Base-by-base conservation (phyloP, 2,329 filamentous ascomycete species). In the Acephala macrosclerotiorum region DNA sequence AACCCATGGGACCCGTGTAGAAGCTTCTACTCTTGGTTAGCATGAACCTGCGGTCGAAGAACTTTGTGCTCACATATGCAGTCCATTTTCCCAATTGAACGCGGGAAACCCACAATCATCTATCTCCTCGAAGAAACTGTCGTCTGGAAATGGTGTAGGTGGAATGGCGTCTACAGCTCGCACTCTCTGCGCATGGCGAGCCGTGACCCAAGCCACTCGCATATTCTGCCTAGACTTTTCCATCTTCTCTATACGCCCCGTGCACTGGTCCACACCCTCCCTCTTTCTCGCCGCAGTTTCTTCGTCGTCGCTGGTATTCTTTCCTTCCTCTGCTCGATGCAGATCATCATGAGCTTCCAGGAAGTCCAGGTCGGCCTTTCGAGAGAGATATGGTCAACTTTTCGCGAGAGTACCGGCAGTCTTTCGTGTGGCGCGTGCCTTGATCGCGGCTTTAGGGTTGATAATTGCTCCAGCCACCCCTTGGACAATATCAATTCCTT, bases 351-450 rank as follows among this genome's bases (percentile, higher is more conserved):
- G 68, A 1, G 77, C 78, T 20, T 77, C 74, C 8, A 80, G 55
- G 8, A 79, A 72, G 29, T 79, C 74, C 1, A 80, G 73, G 16
- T 80, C 76, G 20, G 76, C 70, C 11, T 77, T 74, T 57, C 78
- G 75, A 3, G 79, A 73, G 7, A 78, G 66, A 53, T 78, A 76
- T 14, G 67, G 67, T 2, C 62, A 64, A 51, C 69, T 69, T 33
- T 72, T 69, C 12, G 71, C 70, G 55, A 74, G 33, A 20, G 64
- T 69, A 0, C 65, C 58, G 6, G 70, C 71, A 9, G 71, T 67
- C n/a, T 68, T 69, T 20, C 56, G 63, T 14, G 68, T 70, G 29
- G 67, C 68, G 36, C 59, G 61, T 14, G 60, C 57, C 38, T 68
- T 72, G 35, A 70, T 66, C n/a, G 71, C 58, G 35, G 61, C 51